Evolutionary conservation across 2,329 filamentous ascomycete species (phyloP), one percentile per base, ranked within the genome.

Genomic region (Talaromyces sp.): DNA sequence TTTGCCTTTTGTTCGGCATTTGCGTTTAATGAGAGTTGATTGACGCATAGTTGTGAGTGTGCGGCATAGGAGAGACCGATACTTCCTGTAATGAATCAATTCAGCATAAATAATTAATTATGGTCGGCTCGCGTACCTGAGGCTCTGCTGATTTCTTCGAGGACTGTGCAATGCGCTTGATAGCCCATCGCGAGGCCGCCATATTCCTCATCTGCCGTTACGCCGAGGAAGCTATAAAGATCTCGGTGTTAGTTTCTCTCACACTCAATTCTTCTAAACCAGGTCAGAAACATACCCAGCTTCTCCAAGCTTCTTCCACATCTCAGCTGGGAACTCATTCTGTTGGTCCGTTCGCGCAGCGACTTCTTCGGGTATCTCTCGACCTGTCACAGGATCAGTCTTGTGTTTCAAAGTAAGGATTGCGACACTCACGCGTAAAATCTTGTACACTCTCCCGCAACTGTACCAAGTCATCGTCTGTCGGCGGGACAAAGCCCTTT

Each of bases 11-110:
- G 95, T 67, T 87, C 88, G 0, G 83, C 74, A 3, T 84, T 88
- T 52, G 92, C 95, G 75, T 99, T 97, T 71, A 99, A 84, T 80
- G 93, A 92, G 58, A 99, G 82, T 80, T 99, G 95, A 78, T 99
- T 99, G 66, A 98, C 90, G 80, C 95, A 98, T 60, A 99, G 85
- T 78, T 99, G 95, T 35, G 91, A 95, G 79, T 99, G 95, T 8
- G 95, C 95, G 2, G 94, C 94, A 77, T 98, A 99, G 70, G 92
- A 96, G 56, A 99, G 85, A 0, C 88, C 94, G 35, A 78, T 78
- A 67, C 78, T 79, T 64, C 77, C 78, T 79, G 59, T 33, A 58
- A 22, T 11, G n/a, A 31, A 3, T 19, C n/a, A 3, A n/a, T 2
- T 59, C 13, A 59, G 39, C 37, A 31, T 39, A 52, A 13, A 24